These are phyloP conservation scores for Hondaea fermentalgiana DNA, from an alignment of 108 stramenopile species.

Conservation along the genomic window DNA sequence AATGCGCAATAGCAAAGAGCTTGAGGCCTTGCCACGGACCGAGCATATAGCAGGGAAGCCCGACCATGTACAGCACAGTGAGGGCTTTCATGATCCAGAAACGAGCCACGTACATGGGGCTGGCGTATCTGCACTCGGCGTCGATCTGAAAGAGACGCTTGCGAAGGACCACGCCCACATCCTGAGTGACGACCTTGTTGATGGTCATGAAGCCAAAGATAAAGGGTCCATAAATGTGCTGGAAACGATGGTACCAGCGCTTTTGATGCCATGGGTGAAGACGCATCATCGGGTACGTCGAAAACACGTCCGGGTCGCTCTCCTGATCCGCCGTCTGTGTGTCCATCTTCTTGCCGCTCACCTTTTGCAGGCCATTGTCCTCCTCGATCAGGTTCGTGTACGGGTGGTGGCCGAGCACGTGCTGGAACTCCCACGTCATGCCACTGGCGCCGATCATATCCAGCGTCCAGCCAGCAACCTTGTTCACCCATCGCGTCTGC, in stretches of 20 bases:
- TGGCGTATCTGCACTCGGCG: slow-evolving; percentile 53
- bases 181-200: slow-evolving; percentile 54
- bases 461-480: slow-evolving; percentile 53
- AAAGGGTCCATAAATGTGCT: slow-evolving; percentile 52
- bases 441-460: slow-evolving; percentile 55
- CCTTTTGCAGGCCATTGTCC: slow-evolving; percentile 53
- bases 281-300: slow-evolving; percentile 49
- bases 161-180: slow-evolving; percentile 39
- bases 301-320: slow-evolving; percentile 58
- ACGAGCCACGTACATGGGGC: slow-evolving; percentile 33
- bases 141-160: slow-evolving; percentile 55
- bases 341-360: neutral
- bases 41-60: slow-evolving; percentile 51
- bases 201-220: slow-evolving; percentile 55
- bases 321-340: slow-evolving; percentile 22
- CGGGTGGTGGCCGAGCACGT: slow-evolving; percentile 72
- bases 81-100: slow-evolving; percentile 56
- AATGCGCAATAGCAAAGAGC: slow-evolving; percentile 47
- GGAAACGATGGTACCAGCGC: slow-evolving; percentile 47
- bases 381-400: slow-evolving; percentile 66
- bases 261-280: slow-evolving; percentile 49
- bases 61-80: slow-evolving; percentile 48
- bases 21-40: slow-evolving; percentile 31
- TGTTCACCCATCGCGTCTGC: slow-evolving; percentile 31
- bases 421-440: slow-evolving; percentile 61